A percentile compares a stretch with the other conserved stretches of the same genome.
These are phyloP conservation scores for Umbelopsis ramanniana DNA, from an alignment of 192 early-diverging fungal species.

Conservation along the genomic window DNA sequence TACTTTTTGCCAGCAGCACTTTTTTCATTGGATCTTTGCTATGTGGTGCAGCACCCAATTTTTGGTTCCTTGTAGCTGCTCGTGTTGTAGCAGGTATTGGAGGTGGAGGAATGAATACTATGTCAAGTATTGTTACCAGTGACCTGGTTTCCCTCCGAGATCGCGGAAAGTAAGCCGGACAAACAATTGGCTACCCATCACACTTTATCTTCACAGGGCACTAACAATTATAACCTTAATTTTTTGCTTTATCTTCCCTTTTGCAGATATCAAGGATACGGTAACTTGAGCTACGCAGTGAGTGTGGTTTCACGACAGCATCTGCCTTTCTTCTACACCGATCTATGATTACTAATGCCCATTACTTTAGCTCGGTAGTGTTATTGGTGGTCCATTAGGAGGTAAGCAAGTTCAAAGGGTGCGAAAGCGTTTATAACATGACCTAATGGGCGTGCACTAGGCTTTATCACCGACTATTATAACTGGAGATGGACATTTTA, in stretches of 20 bases:
- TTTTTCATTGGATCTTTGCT: slow-evolving; percentile 72
- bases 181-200: neutral
- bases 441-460: neutral
- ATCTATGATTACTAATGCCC: neutral
- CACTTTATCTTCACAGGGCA: neutral
- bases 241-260: too few relatives aligned
- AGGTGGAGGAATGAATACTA: slow-evolving; percentile 57
- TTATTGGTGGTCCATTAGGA: slow-evolving; percentile 26
- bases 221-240: neutral
- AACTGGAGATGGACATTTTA: slow-evolving; percentile 77
- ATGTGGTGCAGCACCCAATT: slow-evolving; percentile 62
- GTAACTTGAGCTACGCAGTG: slow-evolving; percentile 34
- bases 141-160: slow-evolving; percentile 76
- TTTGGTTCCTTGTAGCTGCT: slow-evolving; percentile 60
- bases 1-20: slow-evolving; percentile 58
- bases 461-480: slow-evolving; percentile 61
- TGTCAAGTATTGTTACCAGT: slow-evolving; percentile 72
- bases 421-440: neutral
- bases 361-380: slow-evolving; percentile 2
- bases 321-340: neutral
- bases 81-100: slow-evolving; percentile 80
- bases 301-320: neutral
- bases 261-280: slow-evolving; percentile 35
- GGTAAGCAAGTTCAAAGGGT: neutral
- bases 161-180: slow-evolving; percentile 60